phyloP scores from a whole-genome alignment of 2,329 filamentous ascomycete species.

The Exserohilum rostratum region DNA sequence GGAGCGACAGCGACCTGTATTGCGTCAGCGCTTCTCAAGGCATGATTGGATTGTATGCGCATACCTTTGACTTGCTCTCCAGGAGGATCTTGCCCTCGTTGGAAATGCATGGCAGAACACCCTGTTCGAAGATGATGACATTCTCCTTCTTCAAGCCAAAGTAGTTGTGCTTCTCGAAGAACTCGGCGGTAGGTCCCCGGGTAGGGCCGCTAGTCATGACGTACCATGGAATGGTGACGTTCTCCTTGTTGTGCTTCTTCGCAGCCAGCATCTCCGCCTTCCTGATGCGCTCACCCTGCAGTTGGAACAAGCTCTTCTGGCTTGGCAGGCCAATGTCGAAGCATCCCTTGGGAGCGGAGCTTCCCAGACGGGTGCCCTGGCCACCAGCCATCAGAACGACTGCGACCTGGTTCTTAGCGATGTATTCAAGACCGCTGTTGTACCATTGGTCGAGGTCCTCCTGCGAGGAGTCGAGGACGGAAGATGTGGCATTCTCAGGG shows the following conservation, averaged over 20 bases:
- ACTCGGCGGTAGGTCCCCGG: conserved; percentile 86
- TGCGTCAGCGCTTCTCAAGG: conserved; percentile 18
- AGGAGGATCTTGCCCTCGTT: conserved; percentile 97
- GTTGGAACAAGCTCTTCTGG: conserved; percentile 93
- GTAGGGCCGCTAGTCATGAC: conserved; percentile 99
- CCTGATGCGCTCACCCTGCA: conserved; percentile 91
- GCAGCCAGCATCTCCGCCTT: conserved; percentile 83
- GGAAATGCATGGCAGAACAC: conserved; percentile 93
- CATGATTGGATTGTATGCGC: conserved; percentile 3
- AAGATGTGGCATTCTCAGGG: conserved; percentile 83
- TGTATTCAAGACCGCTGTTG: conserved; percentile 68
- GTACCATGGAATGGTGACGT: conserved; percentile 86
- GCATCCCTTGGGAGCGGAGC: conserved; percentile 95
- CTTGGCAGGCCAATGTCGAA: conserved; percentile 95
- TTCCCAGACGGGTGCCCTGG: conserved; percentile 92
- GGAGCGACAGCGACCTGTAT: conserved; percentile 82
- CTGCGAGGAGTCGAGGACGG: conserved; percentile 84
- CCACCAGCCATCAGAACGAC: conserved; percentile 98
- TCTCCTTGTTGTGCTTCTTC: conserved; percentile 66
- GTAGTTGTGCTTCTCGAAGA: conserved; percentile 87
- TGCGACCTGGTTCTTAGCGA: conserved; percentile 72
- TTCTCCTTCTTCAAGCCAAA: conserved; percentile 88
- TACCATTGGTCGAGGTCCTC: conserved; percentile 86
- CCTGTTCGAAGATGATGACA: conserved; percentile 93
- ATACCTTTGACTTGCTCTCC: conserved; percentile 81